phyloP scores from a whole-genome alignment of 495 filamentous ascomycete species.

The Penicillium paxilli region DNA sequence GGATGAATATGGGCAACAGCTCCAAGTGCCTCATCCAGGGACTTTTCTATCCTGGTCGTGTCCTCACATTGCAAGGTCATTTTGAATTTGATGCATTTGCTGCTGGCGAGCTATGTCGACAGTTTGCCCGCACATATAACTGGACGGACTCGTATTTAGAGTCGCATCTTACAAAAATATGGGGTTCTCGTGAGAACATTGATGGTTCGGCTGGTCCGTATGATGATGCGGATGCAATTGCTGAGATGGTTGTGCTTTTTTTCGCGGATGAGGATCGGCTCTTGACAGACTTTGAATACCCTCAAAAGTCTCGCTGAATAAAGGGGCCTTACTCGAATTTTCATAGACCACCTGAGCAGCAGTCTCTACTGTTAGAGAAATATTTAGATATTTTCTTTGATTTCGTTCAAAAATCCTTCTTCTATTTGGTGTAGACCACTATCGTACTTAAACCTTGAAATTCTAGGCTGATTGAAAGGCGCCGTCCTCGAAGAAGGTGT shows the following conservation, averaged over 20 bases:
- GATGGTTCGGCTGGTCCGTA: conserved; percentile 10
- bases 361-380: no score
- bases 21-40: conserved; percentile 28
- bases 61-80: conserved; percentile 31
- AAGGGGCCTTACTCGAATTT: no score
- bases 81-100: conserved; percentile 32
- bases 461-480: no score
- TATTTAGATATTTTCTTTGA: no score
- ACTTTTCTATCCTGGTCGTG: conserved; percentile 22
- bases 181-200: conserved; percentile 5
- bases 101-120: conserved; percentile 12
- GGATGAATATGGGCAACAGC: conserved; percentile 24
- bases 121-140: conserved; percentile 10
- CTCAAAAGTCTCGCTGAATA: not conserved
- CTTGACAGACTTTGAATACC: not conserved
- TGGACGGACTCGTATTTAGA: conserved; percentile 17
- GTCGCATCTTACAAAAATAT: conserved; percentile 17
- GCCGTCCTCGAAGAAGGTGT: no score
- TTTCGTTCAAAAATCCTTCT: no score
- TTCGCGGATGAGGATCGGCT: conserved; percentile 14
- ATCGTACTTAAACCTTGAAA: no score
- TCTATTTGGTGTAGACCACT: no score
- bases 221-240: conserved; percentile 31
- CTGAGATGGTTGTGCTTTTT: conserved; percentile 30
- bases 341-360: no score